These are phyloP conservation scores for Fabrea salina DNA, from an alignment of 169 alveolate genomes.

Conservation along the genomic window DNA sequence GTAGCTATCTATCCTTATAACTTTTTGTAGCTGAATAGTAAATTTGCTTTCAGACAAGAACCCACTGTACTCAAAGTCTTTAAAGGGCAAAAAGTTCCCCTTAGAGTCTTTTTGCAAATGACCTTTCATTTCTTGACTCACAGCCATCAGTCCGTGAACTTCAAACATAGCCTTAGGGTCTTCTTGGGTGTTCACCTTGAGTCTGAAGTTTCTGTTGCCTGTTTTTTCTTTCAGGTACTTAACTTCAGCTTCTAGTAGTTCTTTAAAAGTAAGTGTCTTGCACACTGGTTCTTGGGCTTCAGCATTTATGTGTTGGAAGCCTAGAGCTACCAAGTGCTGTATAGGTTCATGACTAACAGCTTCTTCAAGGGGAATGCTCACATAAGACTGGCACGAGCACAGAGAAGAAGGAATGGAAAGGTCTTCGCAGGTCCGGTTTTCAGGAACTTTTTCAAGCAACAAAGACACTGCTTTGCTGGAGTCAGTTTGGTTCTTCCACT, in stretches of 20 bases:
- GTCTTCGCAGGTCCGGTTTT: slow-evolving; percentile 3
- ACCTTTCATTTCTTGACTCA: neutral
- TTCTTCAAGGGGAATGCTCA: too few species aligned
- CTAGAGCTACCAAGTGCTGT: too few species aligned
- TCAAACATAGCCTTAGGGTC: neutral
- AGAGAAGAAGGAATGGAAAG: neutral
- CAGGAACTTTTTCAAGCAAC: slow-evolving; percentile 11
- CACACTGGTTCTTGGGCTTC: too few species aligned
- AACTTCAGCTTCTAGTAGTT: neutral
- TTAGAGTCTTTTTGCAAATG: neutral
- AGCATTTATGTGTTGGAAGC: too few species aligned
- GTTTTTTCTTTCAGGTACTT: neutral
- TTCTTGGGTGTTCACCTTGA: neutral
- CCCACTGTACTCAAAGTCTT: too few species aligned
- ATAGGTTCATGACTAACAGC: too few species aligned
- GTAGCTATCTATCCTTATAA: neutral
- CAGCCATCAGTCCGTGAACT: neutral
- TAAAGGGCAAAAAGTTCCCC: too few species aligned
- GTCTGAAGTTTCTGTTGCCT: neutral
- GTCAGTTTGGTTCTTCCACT: neutral
- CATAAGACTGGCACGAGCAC: neutral
- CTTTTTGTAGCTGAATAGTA: neutral
- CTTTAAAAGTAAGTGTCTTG: slow-evolving; percentile 5
- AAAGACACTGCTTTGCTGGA: neutral
- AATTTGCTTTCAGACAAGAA: too few species aligned